Evolutionary conservation across 345 rosid species (phyloP), one percentile per base, ranked within the genome.

Genomic region (Boechera retrofracta): DNA sequence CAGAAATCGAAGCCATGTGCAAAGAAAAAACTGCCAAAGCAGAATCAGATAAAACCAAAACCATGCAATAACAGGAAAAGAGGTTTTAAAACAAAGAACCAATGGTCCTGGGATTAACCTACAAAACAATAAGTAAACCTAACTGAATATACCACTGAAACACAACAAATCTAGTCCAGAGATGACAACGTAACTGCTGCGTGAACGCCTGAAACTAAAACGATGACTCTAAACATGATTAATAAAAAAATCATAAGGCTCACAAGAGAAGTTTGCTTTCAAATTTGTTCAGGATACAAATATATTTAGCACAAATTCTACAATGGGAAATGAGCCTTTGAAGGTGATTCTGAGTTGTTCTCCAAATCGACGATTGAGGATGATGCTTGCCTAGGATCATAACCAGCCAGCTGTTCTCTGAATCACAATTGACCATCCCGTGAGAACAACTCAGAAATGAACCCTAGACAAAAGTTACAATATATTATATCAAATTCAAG

Each of bases 341-440:
- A 53, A 33, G 47, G 31, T 42, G 21, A 32, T 21, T 32, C 38
- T 53, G 69, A 42, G 11, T 6, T 69, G 24, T 63, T 41, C 63
- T 60, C 55, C 38, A 42, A 60, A 51, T 51, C 55, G 16, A 51
- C 16, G 12, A 51, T 24, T 52, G 73, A 75, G 54, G 60, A 15
- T 59, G 60, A 64, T 41, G 64, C 41, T 53, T 54, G 45, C 59
- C 72, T 33, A 64, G 32, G 61, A 62, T 47, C 70, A 62, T 42
- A 61, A 21, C 49, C 69, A 41, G 58, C 75, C 63, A 69, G 42
- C 65, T 77, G 24, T 36, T 55, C 36, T 55, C 76, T 71, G 67
- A 29, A 70, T 44, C 76, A 77, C 36, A 56, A 42, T 48, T 39
- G 10, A 16, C 53, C 59, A 55, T 26, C 57, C n/a, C 12, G 0